Evolutionary conservation across 495 filamentous ascomycete species (phyloP).

Genomic region (Podospora tetraspora): DNA sequence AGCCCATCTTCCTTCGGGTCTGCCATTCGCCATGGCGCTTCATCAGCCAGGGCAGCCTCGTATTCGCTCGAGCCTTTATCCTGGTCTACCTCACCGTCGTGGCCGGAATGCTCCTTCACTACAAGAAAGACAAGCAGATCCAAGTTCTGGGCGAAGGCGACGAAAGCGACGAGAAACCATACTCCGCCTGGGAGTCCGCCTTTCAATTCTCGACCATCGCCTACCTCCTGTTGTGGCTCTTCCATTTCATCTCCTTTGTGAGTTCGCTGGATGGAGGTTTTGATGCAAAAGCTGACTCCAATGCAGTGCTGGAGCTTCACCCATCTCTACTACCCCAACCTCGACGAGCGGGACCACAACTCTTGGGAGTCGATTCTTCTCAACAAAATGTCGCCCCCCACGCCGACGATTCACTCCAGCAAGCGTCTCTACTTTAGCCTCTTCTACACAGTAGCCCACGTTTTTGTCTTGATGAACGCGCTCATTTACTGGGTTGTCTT

Average conservation of each 20-base stretch:
- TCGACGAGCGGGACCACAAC: constrained; percentile 24
- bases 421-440: constrained; percentile 43
- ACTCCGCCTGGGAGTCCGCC: constrained; percentile 33
- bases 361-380: constrained; percentile 24
- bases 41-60: constrained; percentile 40
- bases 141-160: constrained; percentile 13
- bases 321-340: constrained; percentile 42
- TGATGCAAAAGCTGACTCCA: neutral
- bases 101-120: constrained; percentile 36
- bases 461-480: constrained; percentile 42
- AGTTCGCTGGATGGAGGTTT: constrained; percentile 7
- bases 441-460: constrained; percentile 44
- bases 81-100: constrained; percentile 43
- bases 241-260: constrained; percentile 40
- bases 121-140: constrained; percentile 29
- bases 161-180: constrained; percentile 14
- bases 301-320: constrained; percentile 42
- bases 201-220: constrained; percentile 47
- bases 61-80: constrained; percentile 35
- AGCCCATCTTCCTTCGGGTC: constrained; percentile 47
- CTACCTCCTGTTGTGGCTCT: constrained; percentile 40
- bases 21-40: constrained; percentile 48
- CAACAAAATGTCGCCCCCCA: constrained; percentile 36
- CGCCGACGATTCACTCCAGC: constrained; percentile 27
- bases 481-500: constrained; percentile 44